Base-by-base conservation (phyloP, 768 basidiomycete genomes). In the Lactarius akahatsu region DNA sequence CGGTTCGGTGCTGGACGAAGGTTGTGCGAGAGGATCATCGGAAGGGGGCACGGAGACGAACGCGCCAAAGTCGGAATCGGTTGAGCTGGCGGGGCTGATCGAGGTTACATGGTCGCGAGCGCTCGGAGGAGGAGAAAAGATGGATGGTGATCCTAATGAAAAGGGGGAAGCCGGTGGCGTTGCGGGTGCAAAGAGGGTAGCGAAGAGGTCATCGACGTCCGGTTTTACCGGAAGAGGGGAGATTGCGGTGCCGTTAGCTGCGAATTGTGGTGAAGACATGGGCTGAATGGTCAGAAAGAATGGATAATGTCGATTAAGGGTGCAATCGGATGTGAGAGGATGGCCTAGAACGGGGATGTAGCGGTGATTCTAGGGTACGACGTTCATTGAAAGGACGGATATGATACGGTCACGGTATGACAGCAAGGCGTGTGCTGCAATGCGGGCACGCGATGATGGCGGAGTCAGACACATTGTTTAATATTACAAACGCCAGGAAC, bases 41-140 rank as follows among this genome's bases (percentile, higher is more conserved):
- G 77, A 71, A 0, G 82, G 76, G 0, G 83, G 77, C 0, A 88
- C 85, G 4, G 83, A 83, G 1, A 89, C 83, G 60, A 88, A 88
- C 0, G 85, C 77, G 11, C 86, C 86, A 71, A 87, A 87, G 23
- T 88, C 86, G 0, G 82, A 82, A 10, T 69, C 66, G 26, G 66
- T 61, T 7, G 69, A 34, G 55, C 64, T 65, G 4, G 67, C 61
- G 9, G 41, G 26, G 23, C 56, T 55, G 61, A 57, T 62, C 10
- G 67, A 62, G 66, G 71, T 72, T 20, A 61, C 32, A 5, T 32
- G 62, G 0, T 62, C 41, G 3, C 58, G 64, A 2, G 66, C 56
- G 40, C 56, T 40, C 16, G 61, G n/a, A 26, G 58, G 57, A 41
- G 43, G 57, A 16, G 45, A n/a, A 40, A 40, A 43, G 20, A 47